A percentile compares a stretch with the other conserved stretches of the same genome.
phyloP scores from a whole-genome alignment of 2,329 filamentous ascomycete genomes.

The Penicillium sp. region DNA sequence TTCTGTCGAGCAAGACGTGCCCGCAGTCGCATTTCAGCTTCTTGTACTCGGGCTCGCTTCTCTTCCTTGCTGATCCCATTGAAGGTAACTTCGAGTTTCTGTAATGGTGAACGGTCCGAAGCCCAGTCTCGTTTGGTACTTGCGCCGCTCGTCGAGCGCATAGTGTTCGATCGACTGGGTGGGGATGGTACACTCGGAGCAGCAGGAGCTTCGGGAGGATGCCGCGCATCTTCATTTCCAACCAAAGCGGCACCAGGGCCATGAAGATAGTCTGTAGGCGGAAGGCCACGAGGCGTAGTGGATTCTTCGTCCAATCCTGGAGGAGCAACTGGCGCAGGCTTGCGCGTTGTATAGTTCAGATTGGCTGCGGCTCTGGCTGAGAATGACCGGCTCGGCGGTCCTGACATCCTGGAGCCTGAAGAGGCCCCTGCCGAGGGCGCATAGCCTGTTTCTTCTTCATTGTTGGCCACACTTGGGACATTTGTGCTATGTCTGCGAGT shows the following conservation, averaged over 20 bases:
- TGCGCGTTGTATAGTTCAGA: slow-evolving; percentile 28
- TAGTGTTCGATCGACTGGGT: slow-evolving; percentile 41
- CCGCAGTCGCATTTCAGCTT: slow-evolving; percentile 76
- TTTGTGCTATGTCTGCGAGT: slow-evolving; percentile 21
- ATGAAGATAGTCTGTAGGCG: slow-evolving; percentile 17
- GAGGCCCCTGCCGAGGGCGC: slow-evolving; percentile 4
- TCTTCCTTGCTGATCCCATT: slow-evolving; percentile 96
- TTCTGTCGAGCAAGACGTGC: slow-evolving; percentile 55
- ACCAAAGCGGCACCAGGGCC: slow-evolving; percentile 9
- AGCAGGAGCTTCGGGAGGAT: slow-evolving; percentile 3
- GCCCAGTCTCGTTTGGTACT: slow-evolving; percentile 63
- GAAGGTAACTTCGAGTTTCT: slow-evolving; percentile 89
- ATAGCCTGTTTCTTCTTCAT: slow-evolving; percentile 12
- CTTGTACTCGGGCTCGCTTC: slow-evolving; percentile 81
- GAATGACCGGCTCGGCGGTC: slow-evolving; percentile 21
- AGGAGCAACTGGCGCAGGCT: slow-evolving; percentile 14
- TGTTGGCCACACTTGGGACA: slow-evolving; percentile 3
- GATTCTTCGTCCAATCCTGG: slow-evolving; percentile 24
- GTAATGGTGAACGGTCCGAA: slow-evolving; percentile 84
- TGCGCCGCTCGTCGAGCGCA: slow-evolving; percentile 33
- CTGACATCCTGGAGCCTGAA: slow-evolving; percentile 7
- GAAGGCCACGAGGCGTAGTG: slow-evolving; percentile 28
- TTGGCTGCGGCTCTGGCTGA: slow-evolving; percentile 27
- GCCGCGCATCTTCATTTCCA: slow-evolving; percentile 28
- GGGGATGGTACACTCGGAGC: slow-evolving; percentile 22